Base-by-base conservation (phyloP, 1,284 basidiomycete genomes). In the Grifola frondosa region DNA sequence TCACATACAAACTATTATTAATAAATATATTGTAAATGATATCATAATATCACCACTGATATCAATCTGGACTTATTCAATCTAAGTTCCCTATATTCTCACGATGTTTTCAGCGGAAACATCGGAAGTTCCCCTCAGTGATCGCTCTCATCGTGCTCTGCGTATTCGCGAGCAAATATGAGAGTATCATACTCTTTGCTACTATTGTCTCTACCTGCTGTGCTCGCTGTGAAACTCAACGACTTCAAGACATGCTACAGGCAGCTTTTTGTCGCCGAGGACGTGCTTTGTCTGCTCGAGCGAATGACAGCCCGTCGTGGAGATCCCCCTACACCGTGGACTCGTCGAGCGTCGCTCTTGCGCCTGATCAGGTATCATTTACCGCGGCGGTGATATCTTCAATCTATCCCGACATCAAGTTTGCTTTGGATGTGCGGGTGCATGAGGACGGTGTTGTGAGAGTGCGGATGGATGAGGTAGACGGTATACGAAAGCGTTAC, bases 231-330 rank as follows among this genome's bases (percentile, higher is more conserved):
- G 62, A 89, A 88, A 65, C 66, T 74, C 29, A 77, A 85, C 47
- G 91, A 97, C 66, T 97, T 94, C 75, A 97, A 96, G 68, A 91
- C 82, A 49, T 97, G 94, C 62, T 76, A 78, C 90, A 97, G 65
- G 80, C 90, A 1, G 90, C 88, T 12, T 97, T 97, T 70, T 97
- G 94, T 70, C 81, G 89, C 35, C 77, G 93, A 49, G 89, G 91
- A 39, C 82, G 93, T 34, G 85, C 84, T 0, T 78, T 97, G 37
- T 80, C 90, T 42, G 70, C 75, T 9, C 78, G 88, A 40, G 85
- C 88, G 12, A 69, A 73, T 34, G 77, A 76, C 39, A 58, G 42
- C 41, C 56, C 70, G 2, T 67, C 73, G 6, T 96, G 92, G 85
- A 71, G 67, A 26, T 96, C 91, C 0, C 93, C 93, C 0, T 97